phyloP scores from a whole-genome alignment of 1,284 basidiomycete species.

The Tilletia horrida region DNA sequence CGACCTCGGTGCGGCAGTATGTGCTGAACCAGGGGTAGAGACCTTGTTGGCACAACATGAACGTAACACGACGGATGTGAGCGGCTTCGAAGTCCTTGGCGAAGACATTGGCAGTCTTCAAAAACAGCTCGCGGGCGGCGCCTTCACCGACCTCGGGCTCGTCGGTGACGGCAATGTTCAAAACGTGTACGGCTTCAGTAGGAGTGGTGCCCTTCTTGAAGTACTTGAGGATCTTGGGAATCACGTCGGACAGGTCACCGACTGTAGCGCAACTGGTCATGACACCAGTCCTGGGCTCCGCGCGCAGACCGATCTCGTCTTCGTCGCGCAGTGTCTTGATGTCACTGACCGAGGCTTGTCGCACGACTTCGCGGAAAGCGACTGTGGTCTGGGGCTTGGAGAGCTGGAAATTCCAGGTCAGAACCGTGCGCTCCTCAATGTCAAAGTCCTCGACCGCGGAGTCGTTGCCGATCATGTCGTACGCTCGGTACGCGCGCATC shows the following conservation, averaged over 20 bases:
- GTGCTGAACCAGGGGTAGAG: constrained; percentile 95
- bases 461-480: constrained; percentile 84
- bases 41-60: constrained; percentile 84
- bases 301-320: constrained; percentile 28
- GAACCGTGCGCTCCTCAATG: constrained; percentile 58
- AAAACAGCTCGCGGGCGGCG: constrained; percentile 73
- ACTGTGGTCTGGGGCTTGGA: constrained; percentile 30
- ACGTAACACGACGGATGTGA: constrained; percentile 85
- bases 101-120: constrained; percentile 71
- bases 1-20: constrained; percentile 63
- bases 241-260: constrained; percentile 39
- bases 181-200: constrained; percentile 60
- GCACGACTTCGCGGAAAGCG: constrained; percentile 59
- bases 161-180: constrained; percentile 68
- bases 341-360: constrained; percentile 50
- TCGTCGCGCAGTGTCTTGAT: constrained; percentile 41
- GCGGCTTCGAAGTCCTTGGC: constrained; percentile 66
- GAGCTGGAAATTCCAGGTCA: constrained; percentile 61
- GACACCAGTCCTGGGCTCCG: constrained; percentile 48
- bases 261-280: constrained; percentile 51
- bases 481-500: constrained; percentile 90
- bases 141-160: constrained; percentile 74
- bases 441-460: constrained; percentile 72
- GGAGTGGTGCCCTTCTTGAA: constrained; percentile 29
- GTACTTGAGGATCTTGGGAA: constrained; percentile 45